Percentiles rank a stretch among this genome's conserved stretches.
Evolutionary conservation across 2,329 filamentous ascomycete genomes (phyloP).

Genomic region (Penicillium italicum): DNA sequence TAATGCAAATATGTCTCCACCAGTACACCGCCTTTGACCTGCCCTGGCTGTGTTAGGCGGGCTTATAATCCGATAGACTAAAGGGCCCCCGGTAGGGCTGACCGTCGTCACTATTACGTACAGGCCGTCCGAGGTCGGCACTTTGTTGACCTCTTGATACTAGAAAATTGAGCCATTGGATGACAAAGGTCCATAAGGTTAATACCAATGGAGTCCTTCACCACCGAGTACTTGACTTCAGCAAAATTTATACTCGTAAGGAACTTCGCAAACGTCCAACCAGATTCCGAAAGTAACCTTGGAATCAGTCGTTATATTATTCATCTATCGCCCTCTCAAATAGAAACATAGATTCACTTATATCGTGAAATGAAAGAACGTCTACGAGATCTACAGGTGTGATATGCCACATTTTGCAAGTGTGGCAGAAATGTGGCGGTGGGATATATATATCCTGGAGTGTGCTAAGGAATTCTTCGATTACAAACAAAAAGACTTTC

Average conservation of each 20-base stretch:
- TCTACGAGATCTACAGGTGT: too few species aligned
- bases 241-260: background rate
- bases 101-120: background rate
- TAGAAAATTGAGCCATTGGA: background rate
- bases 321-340: background rate
- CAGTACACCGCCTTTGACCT: background rate
- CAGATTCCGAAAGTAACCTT: background rate
- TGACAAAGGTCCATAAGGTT: too few species aligned
- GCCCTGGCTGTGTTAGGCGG: background rate
- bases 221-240: background rate
- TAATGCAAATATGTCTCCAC: background rate
- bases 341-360: background rate
- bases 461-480: background rate
- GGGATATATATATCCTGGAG: background rate
- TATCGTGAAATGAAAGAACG: too few species aligned
- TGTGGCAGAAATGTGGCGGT: fast-evolving
- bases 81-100: background rate
- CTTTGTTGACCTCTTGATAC: background rate
- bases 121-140: background rate
- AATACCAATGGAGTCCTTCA: background rate
- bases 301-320: background rate
- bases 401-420: background rate
- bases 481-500: background rate
- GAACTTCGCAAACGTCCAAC: background rate
- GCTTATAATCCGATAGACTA: background rate